A percentile compares a stretch with the other conserved stretches of the same genome.
Conservation (phyloP, 2,329 filamentous ascomycete species). For the Phyllosticta citriasiana region DNA sequence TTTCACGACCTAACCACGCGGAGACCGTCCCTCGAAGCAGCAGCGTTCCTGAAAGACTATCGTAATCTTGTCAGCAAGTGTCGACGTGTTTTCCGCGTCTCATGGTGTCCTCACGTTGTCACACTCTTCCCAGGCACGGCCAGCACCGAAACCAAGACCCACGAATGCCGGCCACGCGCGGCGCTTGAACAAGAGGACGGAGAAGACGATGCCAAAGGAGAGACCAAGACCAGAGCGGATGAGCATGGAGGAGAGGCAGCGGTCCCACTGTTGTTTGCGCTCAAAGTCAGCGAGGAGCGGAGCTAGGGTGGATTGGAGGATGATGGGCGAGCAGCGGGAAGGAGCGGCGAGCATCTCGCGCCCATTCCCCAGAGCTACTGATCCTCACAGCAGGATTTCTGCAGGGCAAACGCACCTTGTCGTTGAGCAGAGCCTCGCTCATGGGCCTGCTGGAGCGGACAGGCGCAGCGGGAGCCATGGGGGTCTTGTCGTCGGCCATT, state of each 20-base stretch:
- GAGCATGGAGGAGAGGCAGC: slow-evolving; percentile 92
- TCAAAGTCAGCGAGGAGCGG: slow-evolving; percentile 1
- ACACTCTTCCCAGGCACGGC: slow-evolving; percentile 96
- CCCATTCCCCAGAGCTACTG: not conserved
- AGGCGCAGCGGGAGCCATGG: slow-evolving; percentile 51
- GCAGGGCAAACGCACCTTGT: slow-evolving; percentile 62
- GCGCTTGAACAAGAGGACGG: slow-evolving; percentile 94
- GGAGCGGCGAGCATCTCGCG: not conserved
- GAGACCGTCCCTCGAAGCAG: slow-evolving; percentile 39
- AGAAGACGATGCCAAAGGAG: slow-evolving; percentile 97
- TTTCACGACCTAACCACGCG: slow-evolving; percentile 36
- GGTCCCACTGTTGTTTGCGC: slow-evolving; percentile 69
- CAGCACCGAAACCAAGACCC: slow-evolving; percentile 88
- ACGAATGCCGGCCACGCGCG: slow-evolving; percentile 96
- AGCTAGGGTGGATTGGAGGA: not conserved
- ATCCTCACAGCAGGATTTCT: not conserved
- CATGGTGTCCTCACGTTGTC: slow-evolving; percentile 50
- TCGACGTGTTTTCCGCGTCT: not conserved
- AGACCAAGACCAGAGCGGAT: slow-evolving; percentile 95
- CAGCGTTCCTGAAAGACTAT: slow-evolving; percentile 44
- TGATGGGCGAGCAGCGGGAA: not conserved
- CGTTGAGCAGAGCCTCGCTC: slow-evolving; percentile 95
- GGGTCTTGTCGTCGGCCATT: slow-evolving; percentile 47
- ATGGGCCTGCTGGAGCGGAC: slow-evolving; percentile 67
- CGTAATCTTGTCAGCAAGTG: not conserved